Conservation (phyloP, 768 basidiomycete species). For the Russula sp. region DNA sequence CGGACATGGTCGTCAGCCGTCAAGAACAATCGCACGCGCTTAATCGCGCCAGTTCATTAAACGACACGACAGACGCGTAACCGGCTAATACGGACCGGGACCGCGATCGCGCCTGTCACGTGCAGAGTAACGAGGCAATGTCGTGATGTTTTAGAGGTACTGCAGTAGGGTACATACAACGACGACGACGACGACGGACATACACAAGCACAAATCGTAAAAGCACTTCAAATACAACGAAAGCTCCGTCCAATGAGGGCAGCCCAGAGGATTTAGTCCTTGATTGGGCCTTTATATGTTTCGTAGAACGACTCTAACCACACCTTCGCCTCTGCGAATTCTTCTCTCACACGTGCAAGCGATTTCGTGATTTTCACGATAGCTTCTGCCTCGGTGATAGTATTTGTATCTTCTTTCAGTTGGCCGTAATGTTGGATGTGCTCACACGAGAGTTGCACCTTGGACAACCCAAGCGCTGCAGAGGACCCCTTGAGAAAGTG, state of each 20-base stretch:
- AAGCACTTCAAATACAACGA: neutral
- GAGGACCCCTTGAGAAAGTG: constrained; percentile 98
- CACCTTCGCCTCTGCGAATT: constrained; percentile 22
- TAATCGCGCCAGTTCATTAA: neutral
- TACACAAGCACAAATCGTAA: constrained; percentile 1
- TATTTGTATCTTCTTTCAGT: neutral
- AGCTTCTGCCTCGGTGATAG: constrained; percentile 13
- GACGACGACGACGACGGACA: neutral
- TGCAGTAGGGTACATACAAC: neutral
- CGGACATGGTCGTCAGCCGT: constrained; percentile 9
- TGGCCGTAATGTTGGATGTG: constrained; percentile 77
- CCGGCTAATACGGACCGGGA: constrained; percentile 23
- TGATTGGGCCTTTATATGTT: neutral
- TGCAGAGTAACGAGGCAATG: constrained; percentile 1
- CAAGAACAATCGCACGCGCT: neutral
- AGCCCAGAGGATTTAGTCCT: neutral
- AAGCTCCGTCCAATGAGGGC: neutral
- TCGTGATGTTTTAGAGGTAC: too few species aligned
- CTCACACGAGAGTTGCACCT: constrained; percentile 84
- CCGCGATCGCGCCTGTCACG: constrained; percentile 28
- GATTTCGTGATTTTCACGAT: constrained; percentile 22
- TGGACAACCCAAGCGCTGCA: constrained; percentile 81
- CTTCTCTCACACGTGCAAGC: constrained; percentile 19
- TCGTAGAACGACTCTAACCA: constrained; percentile 22
- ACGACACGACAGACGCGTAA: constrained; percentile 16